Conservation (phyloP, 2,329 filamentous ascomycete genomes). For the Colletotrichum camelliae region DNA sequence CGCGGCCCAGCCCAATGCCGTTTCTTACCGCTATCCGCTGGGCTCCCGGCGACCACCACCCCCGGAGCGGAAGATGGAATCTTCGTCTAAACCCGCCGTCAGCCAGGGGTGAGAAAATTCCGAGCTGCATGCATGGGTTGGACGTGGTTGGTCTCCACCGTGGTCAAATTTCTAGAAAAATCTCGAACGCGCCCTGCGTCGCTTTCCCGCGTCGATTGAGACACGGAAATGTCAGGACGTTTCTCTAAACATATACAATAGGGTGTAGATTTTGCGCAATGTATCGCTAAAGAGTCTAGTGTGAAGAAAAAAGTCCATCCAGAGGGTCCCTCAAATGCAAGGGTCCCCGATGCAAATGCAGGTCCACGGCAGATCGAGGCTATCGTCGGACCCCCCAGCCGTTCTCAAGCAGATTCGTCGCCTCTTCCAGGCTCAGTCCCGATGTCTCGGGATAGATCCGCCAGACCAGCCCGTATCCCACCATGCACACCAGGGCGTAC, state of each 20-base stretch:
- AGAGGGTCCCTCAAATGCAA: neutral
- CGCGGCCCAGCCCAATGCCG: constrained; percentile 12
- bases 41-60: neutral
- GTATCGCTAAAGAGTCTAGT: neutral
- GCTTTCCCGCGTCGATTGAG: neutral
- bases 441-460: constrained; percentile 86
- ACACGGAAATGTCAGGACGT: neutral
- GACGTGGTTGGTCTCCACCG: neutral
- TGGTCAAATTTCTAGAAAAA: neutral
- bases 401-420: constrained; percentile 71
- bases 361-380: neutral
- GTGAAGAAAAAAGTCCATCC: neutral
- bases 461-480: constrained; percentile 73
- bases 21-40: constrained; percentile 10
- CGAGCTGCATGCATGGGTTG: neutral
- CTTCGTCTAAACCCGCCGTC: neutral
- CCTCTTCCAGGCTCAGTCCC: constrained; percentile 82
- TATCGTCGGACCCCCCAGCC: constrained; percentile 70
- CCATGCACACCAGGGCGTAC: constrained; percentile 75
- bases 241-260: neutral
- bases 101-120: neutral
- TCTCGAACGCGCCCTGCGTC: neutral
- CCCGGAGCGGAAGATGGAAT: neutral
- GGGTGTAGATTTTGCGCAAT: neutral
- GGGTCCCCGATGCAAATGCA: neutral